Conservation (phyloP, 2,329 filamentous ascomycete genomes). For the Nigrograna mackinnonii region DNA sequence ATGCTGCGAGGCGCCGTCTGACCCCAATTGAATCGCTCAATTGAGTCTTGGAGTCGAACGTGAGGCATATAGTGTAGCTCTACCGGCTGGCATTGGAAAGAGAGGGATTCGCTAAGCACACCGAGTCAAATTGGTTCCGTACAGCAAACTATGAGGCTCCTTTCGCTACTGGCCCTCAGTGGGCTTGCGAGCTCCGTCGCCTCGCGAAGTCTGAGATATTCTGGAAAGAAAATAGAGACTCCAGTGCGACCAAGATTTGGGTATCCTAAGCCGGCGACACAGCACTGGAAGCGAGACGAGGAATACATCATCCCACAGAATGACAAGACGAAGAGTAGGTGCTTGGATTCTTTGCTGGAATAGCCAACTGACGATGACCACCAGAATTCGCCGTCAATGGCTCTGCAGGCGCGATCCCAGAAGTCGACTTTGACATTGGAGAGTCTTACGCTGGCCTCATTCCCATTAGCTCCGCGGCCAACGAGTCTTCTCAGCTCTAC, state of each 20-base stretch:
- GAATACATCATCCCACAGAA: slow-evolving; percentile 45
- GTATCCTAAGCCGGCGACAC: slow-evolving; percentile 17
- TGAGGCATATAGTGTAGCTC: too few species aligned
- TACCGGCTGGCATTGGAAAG: too few species aligned
- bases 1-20: too few species aligned
- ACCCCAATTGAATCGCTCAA: too few species aligned
- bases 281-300: slow-evolving; percentile 23
- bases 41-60: too few species aligned
- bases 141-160: slow-evolving; percentile 35
- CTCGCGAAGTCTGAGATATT: slow-evolving; percentile 31
- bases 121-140: too few species aligned
- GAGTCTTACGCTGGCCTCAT: slow-evolving; percentile 52
- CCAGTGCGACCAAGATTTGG: slow-evolving; percentile 28
- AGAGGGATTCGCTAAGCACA: too few species aligned
- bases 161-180: slow-evolving; percentile 31
- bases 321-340: slow-evolving; percentile 40
- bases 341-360: slow-evolving; percentile 1
- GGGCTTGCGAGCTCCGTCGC: slow-evolving; percentile 28
- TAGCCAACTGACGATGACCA: slow-evolving; percentile 5
- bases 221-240: slow-evolving; percentile 32
- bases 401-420: slow-evolving; percentile 48
- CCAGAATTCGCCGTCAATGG: slow-evolving; percentile 42
- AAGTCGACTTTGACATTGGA: slow-evolving; percentile 50
- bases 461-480: slow-evolving; percentile 54
- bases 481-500: slow-evolving; percentile 52